phyloP scores from a whole-genome alignment of 192 early-diverging fungal genomes.

The Coemansia sp. region DNA sequence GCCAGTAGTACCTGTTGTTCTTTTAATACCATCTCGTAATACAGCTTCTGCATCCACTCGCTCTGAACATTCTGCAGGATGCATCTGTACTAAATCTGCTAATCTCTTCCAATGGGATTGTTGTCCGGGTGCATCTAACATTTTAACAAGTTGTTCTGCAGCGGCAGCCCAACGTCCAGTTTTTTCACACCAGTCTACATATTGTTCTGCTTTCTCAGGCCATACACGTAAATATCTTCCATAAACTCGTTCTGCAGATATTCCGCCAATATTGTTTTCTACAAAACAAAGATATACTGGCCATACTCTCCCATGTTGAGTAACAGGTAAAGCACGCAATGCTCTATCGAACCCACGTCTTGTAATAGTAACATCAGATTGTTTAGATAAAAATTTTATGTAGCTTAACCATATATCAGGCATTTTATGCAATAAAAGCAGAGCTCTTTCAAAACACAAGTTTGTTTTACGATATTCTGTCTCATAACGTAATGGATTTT shows the following conservation, averaged over 20 bases:
- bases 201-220: conserved; percentile 73
- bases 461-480: conserved; percentile 67
- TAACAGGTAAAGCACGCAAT: conserved; percentile 83
- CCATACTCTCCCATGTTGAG: conserved; percentile 93
- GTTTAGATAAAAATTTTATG: conserved; percentile 62
- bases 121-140: conserved; percentile 61
- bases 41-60: conserved; percentile 74
- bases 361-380: conserved; percentile 65
- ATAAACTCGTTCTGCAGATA: conserved; percentile 78
- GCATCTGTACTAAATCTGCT: conserved; percentile 74
- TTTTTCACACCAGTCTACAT: conserved; percentile 68
- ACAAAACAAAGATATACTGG: conserved; percentile 80
- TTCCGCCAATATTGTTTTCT: conserved; percentile 65
- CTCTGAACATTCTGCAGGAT: conserved; percentile 60
- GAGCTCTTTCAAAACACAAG: conserved; percentile 79
- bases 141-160: conserved; percentile 63
- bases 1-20: conserved; percentile 85
- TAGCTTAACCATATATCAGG: conserved; percentile 91
- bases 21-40: conserved; percentile 78
- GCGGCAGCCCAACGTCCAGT: conserved; percentile 75
- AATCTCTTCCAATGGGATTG: conserved; percentile 69
- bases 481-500: conserved; percentile 57
- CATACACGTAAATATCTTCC: conserved; percentile 83
- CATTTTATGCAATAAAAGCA: conserved; percentile 95
- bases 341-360: conserved; percentile 91